phyloP scores from a whole-genome alignment of 257 asterid species.

The Fraxinus americana region DNA sequence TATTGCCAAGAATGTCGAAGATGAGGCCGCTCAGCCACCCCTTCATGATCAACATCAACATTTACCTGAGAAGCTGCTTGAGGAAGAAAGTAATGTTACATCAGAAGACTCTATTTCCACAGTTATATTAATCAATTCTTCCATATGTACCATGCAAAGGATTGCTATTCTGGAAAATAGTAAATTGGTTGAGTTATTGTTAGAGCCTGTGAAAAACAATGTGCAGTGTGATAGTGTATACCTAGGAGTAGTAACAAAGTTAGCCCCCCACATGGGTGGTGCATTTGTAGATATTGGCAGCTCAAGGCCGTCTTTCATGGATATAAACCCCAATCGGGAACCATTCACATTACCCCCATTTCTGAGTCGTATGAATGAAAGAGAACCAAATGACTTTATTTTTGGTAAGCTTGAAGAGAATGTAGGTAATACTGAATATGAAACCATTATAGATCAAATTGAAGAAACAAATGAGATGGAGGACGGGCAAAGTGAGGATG shows the following conservation, averaged over 20 bases:
- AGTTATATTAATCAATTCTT: constrained; percentile 85
- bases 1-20: constrained; percentile 24
- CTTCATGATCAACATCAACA: constrained; percentile 39
- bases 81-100: constrained; percentile 44
- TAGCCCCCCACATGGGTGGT: constrained; percentile 95
- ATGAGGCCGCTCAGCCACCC: constrained; percentile 36
- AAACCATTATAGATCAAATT: constrained; percentile 44
- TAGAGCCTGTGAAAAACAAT: constrained; percentile 89
- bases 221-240: constrained; percentile 93
- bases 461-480: constrained; percentile 66
- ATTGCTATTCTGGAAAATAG: constrained; percentile 89
- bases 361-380: constrained; percentile 42
- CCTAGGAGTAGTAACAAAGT: constrained; percentile 79
- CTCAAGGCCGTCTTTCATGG: constrained; percentile 86
- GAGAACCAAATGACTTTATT: constrained; percentile 40
- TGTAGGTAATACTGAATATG: constrained; percentile 41
- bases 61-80: constrained; percentile 47
- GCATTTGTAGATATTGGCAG: constrained; percentile 97
- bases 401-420: constrained; percentile 42
- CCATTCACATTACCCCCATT: constrained; percentile 74
- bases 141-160: constrained; percentile 94
- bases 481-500: constrained; percentile 65
- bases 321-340: constrained; percentile 61
- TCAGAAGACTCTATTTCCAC: constrained; percentile 58
- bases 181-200: constrained; percentile 79